phyloP scores from a whole-genome alignment of 1,284 basidiomycete species.

The Sporisorium scitamineum region DNA sequence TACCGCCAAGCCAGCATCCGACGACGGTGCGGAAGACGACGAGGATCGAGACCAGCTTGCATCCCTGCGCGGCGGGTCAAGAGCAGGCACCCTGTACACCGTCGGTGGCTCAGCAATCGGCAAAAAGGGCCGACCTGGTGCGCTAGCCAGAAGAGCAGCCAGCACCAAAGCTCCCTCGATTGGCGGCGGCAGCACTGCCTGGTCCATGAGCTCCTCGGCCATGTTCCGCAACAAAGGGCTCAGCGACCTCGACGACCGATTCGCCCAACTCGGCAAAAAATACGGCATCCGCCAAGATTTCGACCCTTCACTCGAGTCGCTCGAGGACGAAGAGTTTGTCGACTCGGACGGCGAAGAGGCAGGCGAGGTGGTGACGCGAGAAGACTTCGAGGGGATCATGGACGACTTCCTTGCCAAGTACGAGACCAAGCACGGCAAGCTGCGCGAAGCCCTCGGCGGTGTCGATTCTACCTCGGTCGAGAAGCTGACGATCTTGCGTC shows the following conservation, averaged over 20 bases:
- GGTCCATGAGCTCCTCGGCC: conserved; percentile 89
- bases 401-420: conserved; percentile 94
- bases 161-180: conserved; percentile 57
- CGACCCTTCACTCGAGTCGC: conserved; percentile 78
- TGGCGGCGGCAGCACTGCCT: conserved; percentile 62
- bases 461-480: conserved; percentile 72
- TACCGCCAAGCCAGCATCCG: conserved; percentile 10
- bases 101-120: conserved; percentile 54
- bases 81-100: conserved; percentile 42
- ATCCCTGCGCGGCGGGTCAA: conserved; percentile 34
- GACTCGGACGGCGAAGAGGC: conserved; percentile 72
- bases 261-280: conserved; percentile 80
- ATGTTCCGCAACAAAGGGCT: conserved; percentile 93
- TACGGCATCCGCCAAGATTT: conserved; percentile 67
- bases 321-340: conserved; percentile 74
- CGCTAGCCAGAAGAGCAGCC: conserved; percentile 61
- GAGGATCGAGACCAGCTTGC: conserved; percentile 58
- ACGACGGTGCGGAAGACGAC: conserved; percentile 27
- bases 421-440: conserved; percentile 86
- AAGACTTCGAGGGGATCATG: conserved; percentile 91
- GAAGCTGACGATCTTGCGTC: conserved; percentile 74
- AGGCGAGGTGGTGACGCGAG: conserved; percentile 77
- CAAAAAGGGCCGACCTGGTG: conserved; percentile 59
- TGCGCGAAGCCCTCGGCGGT: conserved; percentile 74
- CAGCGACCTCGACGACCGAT: conserved; percentile 88